Evolutionary conservation across 2,329 filamentous ascomycete genomes (phyloP).

Genomic region (Pseudogymnoascus sp.): DNA sequence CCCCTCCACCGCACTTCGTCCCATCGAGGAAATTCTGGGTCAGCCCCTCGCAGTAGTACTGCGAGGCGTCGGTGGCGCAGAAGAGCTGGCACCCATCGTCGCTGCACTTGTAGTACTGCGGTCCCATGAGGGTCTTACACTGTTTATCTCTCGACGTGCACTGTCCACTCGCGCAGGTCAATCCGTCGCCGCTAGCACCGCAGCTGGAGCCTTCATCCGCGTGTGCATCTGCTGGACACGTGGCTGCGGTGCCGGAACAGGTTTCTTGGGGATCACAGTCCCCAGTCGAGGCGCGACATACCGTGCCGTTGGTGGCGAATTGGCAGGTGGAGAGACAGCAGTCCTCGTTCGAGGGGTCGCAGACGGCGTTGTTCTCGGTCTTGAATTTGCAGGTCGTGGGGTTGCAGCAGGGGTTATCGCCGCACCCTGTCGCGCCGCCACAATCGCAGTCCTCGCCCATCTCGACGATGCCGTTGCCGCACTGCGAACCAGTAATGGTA

Average conservation of each 20-base stretch:
- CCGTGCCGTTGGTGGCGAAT: conserved; percentile 56
- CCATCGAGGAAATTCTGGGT: conserved; percentile 93
- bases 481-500: conserved; percentile 76
- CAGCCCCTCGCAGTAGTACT: conserved; percentile 63
- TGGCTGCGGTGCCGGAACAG: conserved; percentile 64
- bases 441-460: conserved; percentile 93
- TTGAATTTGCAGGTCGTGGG: conserved; percentile 80
- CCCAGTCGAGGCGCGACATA: conserved; percentile 76
- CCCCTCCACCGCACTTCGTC: conserved; percentile 74
- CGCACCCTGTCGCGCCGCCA: conserved; percentile 67
- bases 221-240: conserved; percentile 68
- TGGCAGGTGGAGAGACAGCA: conserved; percentile 65
- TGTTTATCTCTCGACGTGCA: conserved; percentile 89
- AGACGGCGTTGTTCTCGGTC: conserved; percentile 53
- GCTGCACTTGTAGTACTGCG: conserved; percentile 72
- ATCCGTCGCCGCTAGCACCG: conserved; percentile 46
- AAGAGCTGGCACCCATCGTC: conserved; percentile 65
- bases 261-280: conserved; percentile 78
- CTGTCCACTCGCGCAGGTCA: conserved; percentile 83
- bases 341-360: conserved; percentile 74
- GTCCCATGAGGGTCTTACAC: conserved; percentile 78
- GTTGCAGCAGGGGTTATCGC: conserved; percentile 74
- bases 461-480: conserved; percentile 96
- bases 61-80: conserved; percentile 52
- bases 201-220: conserved; percentile 65